Evolutionary conservation across 1,284 basidiomycete genomes (phyloP).

Genomic region (Apiotrichum gamsii): DNA sequence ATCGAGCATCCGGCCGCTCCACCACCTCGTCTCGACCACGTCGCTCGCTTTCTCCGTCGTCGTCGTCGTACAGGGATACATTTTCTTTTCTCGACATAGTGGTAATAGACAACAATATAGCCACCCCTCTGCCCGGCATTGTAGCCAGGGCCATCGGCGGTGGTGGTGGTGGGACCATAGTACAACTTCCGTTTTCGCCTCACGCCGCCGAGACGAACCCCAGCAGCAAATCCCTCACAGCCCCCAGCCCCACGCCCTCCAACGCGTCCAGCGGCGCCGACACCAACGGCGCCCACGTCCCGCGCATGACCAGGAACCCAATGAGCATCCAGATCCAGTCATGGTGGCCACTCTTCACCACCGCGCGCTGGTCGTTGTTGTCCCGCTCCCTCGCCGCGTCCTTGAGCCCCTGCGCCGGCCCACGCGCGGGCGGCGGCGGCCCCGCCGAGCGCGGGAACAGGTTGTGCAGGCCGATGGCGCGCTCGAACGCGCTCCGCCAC

Average conservation of each 20-base stretch:
- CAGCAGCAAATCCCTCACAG: constrained; percentile 19
- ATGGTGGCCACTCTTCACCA: constrained; percentile 1
- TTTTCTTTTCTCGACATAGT: no score
- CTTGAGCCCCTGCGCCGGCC: constrained; percentile 4
- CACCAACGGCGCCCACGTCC: constrained; percentile 37
- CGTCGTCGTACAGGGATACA: no score
- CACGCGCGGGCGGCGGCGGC: background rate
- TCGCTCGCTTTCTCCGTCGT: no score
- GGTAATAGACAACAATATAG: no score
- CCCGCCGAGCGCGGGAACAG: background rate
- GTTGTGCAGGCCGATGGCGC: constrained; percentile 24
- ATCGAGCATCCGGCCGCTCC: no score
- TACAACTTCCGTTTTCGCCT: no score
- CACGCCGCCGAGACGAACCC: constrained; percentile 10
- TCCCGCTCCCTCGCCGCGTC: constrained; percentile 9
- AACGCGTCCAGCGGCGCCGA: constrained; percentile 26
- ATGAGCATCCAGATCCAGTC: constrained; percentile 46
- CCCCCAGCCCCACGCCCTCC: constrained; percentile 23
- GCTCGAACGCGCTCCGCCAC: constrained; percentile 31
- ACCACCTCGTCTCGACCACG: no score
- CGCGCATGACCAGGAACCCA: constrained; percentile 39
- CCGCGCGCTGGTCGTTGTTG: constrained; percentile 21
- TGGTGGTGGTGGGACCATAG: no score
- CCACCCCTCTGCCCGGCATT: no score
- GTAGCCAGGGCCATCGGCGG: no score